Evolutionary conservation across 805 yeast species (phyloP).

Genomic region (Candida vartiovaarae): DNA sequence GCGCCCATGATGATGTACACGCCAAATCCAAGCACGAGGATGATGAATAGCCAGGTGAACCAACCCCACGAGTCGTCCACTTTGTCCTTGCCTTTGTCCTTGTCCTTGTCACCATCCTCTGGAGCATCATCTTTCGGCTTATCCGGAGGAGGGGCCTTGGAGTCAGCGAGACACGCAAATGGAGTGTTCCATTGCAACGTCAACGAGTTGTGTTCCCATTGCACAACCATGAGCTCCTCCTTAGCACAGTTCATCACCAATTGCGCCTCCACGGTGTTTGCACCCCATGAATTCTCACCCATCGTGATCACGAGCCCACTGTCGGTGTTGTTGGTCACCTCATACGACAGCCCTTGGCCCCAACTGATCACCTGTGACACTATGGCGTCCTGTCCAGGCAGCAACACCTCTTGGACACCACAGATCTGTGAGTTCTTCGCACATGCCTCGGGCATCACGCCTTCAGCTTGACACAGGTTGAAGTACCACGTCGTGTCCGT

Average conservation of each 20-base stretch:
- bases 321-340: slow-evolving; percentile 22
- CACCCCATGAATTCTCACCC: slow-evolving; percentile 67
- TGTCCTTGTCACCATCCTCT: slow-evolving; percentile 21
- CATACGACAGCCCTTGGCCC: slow-evolving; percentile 34
- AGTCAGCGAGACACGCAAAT: slow-evolving; percentile 34
- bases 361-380: slow-evolving; percentile 59
- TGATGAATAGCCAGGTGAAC: slow-evolving; percentile 74
- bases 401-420: slow-evolving; percentile 52
- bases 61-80: slow-evolving; percentile 56
- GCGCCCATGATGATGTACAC: slow-evolving; percentile 69
- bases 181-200: slow-evolving; percentile 32
- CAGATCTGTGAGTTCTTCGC: slow-evolving; percentile 71
- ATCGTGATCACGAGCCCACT: slow-evolving; percentile 33
- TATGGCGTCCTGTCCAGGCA: slow-evolving; percentile 42
- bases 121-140: slow-evolving; percentile 19
- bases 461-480: slow-evolving; percentile 53
- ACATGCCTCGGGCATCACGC: slow-evolving; percentile 40
- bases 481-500: slow-evolving; percentile 60
- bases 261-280: slow-evolving; percentile 38
- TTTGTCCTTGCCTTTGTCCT: slow-evolving; percentile 8
- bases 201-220: slow-evolving; percentile 20
- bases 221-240: slow-evolving; percentile 24
- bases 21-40: slow-evolving; percentile 61
- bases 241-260: slow-evolving; percentile 42
- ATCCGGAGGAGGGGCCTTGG: slow-evolving; percentile 15